Conservation (phyloP, 1,284 basidiomycete genomes). For the Microbotryum scabiosae region DNA sequence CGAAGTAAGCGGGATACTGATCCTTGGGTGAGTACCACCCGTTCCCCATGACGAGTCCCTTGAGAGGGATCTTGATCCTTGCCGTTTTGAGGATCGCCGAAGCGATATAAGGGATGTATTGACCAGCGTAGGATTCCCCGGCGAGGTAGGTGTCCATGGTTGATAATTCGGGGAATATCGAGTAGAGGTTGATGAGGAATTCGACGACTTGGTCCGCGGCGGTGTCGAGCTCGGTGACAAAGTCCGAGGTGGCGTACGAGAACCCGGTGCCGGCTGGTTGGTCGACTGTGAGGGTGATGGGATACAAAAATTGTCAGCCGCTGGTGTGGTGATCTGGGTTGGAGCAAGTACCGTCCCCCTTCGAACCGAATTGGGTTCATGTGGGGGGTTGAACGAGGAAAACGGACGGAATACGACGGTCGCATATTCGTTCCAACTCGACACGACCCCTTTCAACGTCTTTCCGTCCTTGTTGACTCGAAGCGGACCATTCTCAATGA, state of each 20-base stretch:
- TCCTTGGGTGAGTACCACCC: slow-evolving; percentile 87
- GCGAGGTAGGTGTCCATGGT: slow-evolving; percentile 80
- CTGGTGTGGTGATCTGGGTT: background rate
- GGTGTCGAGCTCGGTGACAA: slow-evolving; percentile 66
- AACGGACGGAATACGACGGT: slow-evolving; percentile 79
- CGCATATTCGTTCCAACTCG: slow-evolving; percentile 95
- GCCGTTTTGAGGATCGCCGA: slow-evolving; percentile 45
- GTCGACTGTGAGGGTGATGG: slow-evolving; percentile 56
- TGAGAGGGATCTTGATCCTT: slow-evolving; percentile 46
- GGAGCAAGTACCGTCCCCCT: background rate
- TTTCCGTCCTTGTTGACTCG: slow-evolving; percentile 46
- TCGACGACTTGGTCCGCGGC: slow-evolving; percentile 70
- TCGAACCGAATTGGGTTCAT: background rate
- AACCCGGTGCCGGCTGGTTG: slow-evolving; percentile 94
- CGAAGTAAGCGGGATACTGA: slow-evolving; percentile 77
- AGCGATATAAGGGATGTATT: slow-evolving; percentile 89
- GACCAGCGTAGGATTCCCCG: slow-evolving; percentile 93
- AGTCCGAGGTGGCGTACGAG: slow-evolving; percentile 78
- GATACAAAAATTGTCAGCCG: background rate
- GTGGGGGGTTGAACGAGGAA: background rate
- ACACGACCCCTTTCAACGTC: slow-evolving; percentile 64
- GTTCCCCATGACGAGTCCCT: slow-evolving; percentile 86
- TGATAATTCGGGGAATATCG: slow-evolving; percentile 79
- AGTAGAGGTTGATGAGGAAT: slow-evolving; percentile 80
- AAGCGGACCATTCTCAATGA: slow-evolving; percentile 96